Conservation (phyloP, 441 rosid genomes). For the Pelargonium citronellum region DNA sequence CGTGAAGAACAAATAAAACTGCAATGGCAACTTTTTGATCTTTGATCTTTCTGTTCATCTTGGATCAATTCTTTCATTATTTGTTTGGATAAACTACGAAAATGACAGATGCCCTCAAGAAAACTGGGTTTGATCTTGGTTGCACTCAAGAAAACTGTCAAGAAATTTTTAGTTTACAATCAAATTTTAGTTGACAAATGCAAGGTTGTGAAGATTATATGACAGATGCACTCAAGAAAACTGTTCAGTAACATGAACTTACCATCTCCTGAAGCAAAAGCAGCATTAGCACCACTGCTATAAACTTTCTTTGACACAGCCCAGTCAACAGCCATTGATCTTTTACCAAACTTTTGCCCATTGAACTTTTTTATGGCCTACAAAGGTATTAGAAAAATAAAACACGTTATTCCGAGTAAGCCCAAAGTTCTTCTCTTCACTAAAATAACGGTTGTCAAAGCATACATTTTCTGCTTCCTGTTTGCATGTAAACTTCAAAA, state of each 20-base stretch:
- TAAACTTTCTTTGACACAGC: constrained; percentile 85
- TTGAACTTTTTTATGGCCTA: constrained; percentile 91
- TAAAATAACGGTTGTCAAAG: constrained; percentile 17
- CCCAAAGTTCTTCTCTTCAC: constrained; percentile 7
- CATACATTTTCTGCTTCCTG: constrained; percentile 78
- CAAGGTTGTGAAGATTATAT: not conserved
- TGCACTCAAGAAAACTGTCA: too few species aligned
- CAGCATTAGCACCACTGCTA: constrained; percentile 39
- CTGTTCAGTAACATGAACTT: constrained; percentile 9
- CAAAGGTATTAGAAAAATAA: constrained; percentile 18
- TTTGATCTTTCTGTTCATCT: not conserved
- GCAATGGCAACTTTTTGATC: not conserved
- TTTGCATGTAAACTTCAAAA: constrained; percentile 90
- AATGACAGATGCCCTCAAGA: too few species aligned
- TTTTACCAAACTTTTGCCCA: constrained; percentile 55
- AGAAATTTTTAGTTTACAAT: too few species aligned
- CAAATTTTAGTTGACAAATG: constrained; percentile 5
- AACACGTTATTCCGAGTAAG: constrained; percentile 11
- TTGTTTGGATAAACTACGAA: not conserved
- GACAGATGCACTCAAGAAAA: not conserved
- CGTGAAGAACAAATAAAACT: not conserved
- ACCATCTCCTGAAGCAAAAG: constrained; percentile 56
- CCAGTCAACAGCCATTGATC: constrained; percentile 96
- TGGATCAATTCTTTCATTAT: not conserved
- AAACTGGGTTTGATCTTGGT: too few species aligned